Base-by-base conservation (phyloP, 2,329 filamentous ascomycete genomes). In the Spiromastix sp. region DNA sequence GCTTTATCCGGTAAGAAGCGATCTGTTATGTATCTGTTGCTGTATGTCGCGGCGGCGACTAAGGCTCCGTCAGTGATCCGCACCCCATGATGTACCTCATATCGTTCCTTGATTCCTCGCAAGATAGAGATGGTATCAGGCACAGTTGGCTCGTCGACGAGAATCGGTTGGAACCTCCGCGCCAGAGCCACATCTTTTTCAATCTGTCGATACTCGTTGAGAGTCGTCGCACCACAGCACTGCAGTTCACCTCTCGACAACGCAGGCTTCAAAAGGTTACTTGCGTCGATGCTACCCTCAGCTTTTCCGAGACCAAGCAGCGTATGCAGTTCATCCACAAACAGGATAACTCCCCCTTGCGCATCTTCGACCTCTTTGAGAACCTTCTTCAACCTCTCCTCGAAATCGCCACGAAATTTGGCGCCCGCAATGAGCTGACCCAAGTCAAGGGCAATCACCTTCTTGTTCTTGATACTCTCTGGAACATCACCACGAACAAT, bases 11-110 rank as follows among this genome's bases (percentile, higher is more conserved):
- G 91, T 1, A 96, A 67, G 60, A 94, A 96, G 2, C 91, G 80
- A 53, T 96, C 89, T 10, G 87, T 95, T 47, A 98, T 91, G 57
- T 96, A 98, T 34, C 91, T 81, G 52, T 96, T 96, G 43, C 84
- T 91, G 54, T 93, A 83, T 0, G 85, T 83, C 2, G 89, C 87
- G 2, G 91, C 89, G 2, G 91, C 86, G 10, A 98, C 89, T 8
- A 96, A 66, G 5, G 91, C 86, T 2, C 82, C 81, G 50, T 96
- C 91, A 0, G 85, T 93, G 46, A 98, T 96, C 36, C 87, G 74
- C 0, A 96, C 89, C 60, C 91, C 89, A 52, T 98, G 91, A 47
- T 96, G 91, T 0, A 96, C 85, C 57, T 96, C 91, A 51, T 98
- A 98, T 46, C 86, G 85, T 52, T 96, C 87, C 55, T 96, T 96